These are phyloP conservation scores for Leishmania aethiopica DNA, from an alignment of 208 protist species.

Conservation along the genomic window DNA sequence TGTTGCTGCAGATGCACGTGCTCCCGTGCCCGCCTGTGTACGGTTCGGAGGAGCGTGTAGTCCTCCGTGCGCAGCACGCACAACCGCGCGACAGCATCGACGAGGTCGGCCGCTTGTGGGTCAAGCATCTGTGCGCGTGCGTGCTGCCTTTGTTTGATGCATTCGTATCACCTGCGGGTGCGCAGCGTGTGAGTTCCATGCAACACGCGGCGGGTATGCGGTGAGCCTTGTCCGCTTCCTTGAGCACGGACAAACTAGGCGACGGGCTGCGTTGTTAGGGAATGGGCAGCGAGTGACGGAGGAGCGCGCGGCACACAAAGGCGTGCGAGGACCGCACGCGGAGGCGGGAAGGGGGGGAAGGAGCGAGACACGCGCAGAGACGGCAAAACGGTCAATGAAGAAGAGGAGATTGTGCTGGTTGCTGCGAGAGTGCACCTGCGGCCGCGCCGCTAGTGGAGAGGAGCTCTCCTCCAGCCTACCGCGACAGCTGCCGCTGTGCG, in stretches of 20 bases:
- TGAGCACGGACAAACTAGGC: neutral
- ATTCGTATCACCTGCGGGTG: neutral
- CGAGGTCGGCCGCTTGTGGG: conserved; percentile 29
- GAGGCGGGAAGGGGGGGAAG: neutral
- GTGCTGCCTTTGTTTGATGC: neutral
- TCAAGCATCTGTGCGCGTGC: conserved; percentile 37
- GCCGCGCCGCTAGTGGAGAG: neutral
- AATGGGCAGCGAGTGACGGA: neutral
- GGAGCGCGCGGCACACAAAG: neutral
- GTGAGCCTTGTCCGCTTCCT: neutral
- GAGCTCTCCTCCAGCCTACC: neutral
- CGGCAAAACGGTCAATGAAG: neutral
- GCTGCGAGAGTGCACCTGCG: neutral
- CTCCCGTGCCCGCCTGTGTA: conserved; percentile 13
- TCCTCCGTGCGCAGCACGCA: conserved; percentile 60
- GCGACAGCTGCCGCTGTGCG: neutral
- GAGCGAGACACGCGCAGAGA: neutral
- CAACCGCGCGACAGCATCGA: conserved; percentile 42
- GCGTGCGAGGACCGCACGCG: neutral
- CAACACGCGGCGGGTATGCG: neutral
- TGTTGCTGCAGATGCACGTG: neutral
- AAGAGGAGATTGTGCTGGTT: neutral
- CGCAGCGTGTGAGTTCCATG: neutral
- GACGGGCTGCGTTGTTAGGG: no score
- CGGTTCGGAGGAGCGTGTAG: conserved; percentile 39